Evolutionary conservation across 1,139 yeast species (phyloP), one percentile per base, ranked within the genome.

Genomic region (Sugiyamaella sp.): DNA sequence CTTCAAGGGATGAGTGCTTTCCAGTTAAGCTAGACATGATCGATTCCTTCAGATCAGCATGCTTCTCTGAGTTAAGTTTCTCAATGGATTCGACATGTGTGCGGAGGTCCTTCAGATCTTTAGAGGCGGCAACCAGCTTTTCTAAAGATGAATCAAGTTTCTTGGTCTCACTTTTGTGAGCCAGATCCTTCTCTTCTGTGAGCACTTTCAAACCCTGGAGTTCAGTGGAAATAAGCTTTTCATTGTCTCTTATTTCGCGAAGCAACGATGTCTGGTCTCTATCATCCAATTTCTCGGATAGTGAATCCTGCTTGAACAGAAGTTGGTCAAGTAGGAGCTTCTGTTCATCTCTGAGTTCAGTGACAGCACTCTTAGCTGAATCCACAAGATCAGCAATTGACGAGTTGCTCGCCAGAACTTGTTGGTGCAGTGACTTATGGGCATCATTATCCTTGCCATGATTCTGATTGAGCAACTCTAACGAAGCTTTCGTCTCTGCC

Each of bases 311-410:
- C 22, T 35, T 21, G 4, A 2, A 17, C 8, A 17, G 8, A 8
- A 33, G 40, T 5, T 21, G 12, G 10, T 27, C 32, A n/a, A 24
- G 25, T 5, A 46, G 39, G 3, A 37, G 25, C 9, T 37, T 39
- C 14, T 46, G 50, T 6, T n/a, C 27, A 10, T 37, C 38, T 12
- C n/a, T 46, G 14, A 46, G 10, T 12, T 44, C 21, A 12, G n/a
- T 20, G 3, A 35, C 20, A 5, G 22, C 22, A n/a, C 24, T 41
- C 24, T 20, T n/a, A 33, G 35, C 12, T 8, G 21, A 29, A 43
- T 16, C 32, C 17, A 22, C 14, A 4, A 4, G 8, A 12, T 29
- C 38, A 16, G 19, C 14, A 3, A 43, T 29, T 29, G 35, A 5
- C 35, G n/a, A 4, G 14, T 12, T 29, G 35, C 14, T 29, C 14